A percentile compares a stretch with the other conserved stretches of the same genome.
Evolutionary conservation across 2,329 filamentous ascomycete genomes (phyloP).

Genomic region (Trematosphaeria pertusa): DNA sequence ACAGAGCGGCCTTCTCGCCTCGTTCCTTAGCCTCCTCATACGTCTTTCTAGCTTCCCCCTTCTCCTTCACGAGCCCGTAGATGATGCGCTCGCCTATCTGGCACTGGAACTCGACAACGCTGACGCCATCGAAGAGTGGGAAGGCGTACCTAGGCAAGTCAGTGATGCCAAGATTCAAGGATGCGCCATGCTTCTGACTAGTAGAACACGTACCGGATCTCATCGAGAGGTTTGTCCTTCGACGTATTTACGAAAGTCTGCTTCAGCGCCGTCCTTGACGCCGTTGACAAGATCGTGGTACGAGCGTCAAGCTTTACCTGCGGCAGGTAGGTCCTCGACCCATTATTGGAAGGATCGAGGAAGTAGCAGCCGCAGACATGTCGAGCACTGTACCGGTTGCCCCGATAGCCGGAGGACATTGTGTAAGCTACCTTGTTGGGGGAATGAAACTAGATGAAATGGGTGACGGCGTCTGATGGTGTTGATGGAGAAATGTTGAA

Average conservation of each 20-base stretch:
- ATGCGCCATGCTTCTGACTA: background rate
- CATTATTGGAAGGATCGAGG: background rate
- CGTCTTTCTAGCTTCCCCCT: constrained; percentile 62
- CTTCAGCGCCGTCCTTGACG: constrained; percentile 55
- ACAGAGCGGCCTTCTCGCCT: constrained; percentile 67
- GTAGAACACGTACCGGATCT: constrained; percentile 51
- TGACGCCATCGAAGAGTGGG: constrained; percentile 73
- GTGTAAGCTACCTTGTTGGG: too few species aligned
- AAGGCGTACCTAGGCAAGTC: constrained; percentile 62
- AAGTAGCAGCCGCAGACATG: constrained; percentile 32
- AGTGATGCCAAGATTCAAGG: background rate
- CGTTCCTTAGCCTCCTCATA: constrained; percentile 64
- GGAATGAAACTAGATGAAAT: too few species aligned
- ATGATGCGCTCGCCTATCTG: constrained; percentile 65
- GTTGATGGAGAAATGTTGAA: background rate
- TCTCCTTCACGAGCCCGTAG: constrained; percentile 69
- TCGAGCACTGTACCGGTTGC: too few species aligned
- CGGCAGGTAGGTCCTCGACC: constrained; percentile 57
- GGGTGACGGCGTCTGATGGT: background rate
- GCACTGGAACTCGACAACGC: constrained; percentile 70
- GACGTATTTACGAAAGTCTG: constrained; percentile 68
- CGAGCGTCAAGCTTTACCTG: constrained; percentile 63
- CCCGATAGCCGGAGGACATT: too few species aligned
- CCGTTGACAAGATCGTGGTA: constrained; percentile 64
- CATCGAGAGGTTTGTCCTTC: constrained; percentile 49